Percentiles rank a stretch among this genome's conserved stretches.
phyloP scores from a whole-genome alignment of 441 rosid genomes.

The Mallotus japonicus region DNA sequence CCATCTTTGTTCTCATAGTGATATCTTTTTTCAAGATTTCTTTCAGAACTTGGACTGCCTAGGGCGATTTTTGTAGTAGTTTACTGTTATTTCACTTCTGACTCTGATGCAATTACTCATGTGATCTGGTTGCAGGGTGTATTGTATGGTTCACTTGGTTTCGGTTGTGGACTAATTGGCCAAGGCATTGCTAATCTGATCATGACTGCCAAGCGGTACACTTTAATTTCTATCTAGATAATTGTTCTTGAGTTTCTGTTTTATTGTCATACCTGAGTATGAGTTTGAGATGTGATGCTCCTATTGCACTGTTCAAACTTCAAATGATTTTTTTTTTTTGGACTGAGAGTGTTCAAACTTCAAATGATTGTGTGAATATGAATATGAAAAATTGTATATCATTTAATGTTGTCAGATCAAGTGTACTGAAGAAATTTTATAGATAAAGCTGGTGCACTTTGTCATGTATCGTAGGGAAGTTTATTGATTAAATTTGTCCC shows the following conservation, averaged over 20 bases:
- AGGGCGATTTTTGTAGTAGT: not conserved
- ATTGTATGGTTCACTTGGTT: conserved; percentile 85
- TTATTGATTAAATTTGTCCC: not conserved
- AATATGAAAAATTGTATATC: not conserved
- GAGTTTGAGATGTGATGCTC: not conserved
- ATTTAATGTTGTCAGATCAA: not conserved
- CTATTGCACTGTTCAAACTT: not conserved
- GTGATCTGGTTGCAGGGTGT: conserved; percentile 56
- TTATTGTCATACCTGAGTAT: not conserved
- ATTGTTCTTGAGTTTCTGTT: not conserved
- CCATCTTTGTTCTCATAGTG: not conserved
- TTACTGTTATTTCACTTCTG: not conserved
- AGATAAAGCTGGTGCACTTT: not conserved
- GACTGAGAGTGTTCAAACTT: conserved; percentile 7
- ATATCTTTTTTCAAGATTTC: too few relatives aligned
- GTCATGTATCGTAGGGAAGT: not conserved
- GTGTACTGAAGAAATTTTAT: not conserved
- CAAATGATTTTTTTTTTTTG: too few relatives aligned
- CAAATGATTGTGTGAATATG: not conserved
- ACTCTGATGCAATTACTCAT: conserved; percentile 17
- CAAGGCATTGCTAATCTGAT: conserved; percentile 90
- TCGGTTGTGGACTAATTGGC: conserved; percentile 82
- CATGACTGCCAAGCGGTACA: conserved; percentile 87
- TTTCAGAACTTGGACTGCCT: not conserved
- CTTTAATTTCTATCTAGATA: not conserved